Conservation (phyloP, 495 filamentous ascomycete genomes). For the Penicillium alfredii region DNA sequence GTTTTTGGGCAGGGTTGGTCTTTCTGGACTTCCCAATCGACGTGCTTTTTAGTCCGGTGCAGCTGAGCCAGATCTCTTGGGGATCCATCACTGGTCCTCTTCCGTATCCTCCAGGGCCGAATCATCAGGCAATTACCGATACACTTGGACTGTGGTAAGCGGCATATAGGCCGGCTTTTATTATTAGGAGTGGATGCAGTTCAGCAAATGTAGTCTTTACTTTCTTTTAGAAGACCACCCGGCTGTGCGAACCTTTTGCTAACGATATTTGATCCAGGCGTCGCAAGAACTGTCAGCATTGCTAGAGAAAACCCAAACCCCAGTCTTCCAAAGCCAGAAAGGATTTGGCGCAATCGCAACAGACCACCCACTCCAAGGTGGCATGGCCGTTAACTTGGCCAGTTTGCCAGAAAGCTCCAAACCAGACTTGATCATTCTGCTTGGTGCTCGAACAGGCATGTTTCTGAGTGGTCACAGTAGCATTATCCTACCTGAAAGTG, state of each 20-base stretch:
- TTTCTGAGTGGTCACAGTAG: constrained; percentile 20
- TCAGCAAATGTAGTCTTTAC: too few relatives aligned
- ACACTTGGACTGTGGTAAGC: constrained; percentile 13
- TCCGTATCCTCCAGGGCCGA: constrained; percentile 16
- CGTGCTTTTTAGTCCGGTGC: constrained; percentile 21
- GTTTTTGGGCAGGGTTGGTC: constrained; percentile 18
- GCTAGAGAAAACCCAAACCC: too few relatives aligned
- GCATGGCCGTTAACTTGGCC: constrained; percentile 5
- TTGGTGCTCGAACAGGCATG: constrained; percentile 27
- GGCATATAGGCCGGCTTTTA: too few relatives aligned
- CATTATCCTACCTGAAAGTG: constrained; percentile 19
- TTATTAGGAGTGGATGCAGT: too few relatives aligned
- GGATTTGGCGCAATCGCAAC: too few relatives aligned
- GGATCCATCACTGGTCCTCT: constrained; percentile 22
- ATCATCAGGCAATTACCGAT: constrained; percentile 11
- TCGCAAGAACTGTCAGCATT: too few relatives aligned
- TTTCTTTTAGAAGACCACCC: too few relatives aligned
- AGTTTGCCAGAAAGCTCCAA: constrained; percentile 7
- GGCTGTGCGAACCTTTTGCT: too few relatives aligned
- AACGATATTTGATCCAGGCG: too few relatives aligned
- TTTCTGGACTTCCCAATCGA: constrained; percentile 28
- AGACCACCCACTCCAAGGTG: too few relatives aligned
- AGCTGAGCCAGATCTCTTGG: constrained; percentile 23
- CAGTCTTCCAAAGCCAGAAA: too few relatives aligned
- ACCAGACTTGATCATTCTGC: constrained; percentile 22